A percentile compares a stretch with the other conserved stretches of the same genome.
These are phyloP conservation scores for Irpex sp. DNA, from an alignment of 1,284 basidiomycete genomes.

Conservation along the genomic window DNA sequence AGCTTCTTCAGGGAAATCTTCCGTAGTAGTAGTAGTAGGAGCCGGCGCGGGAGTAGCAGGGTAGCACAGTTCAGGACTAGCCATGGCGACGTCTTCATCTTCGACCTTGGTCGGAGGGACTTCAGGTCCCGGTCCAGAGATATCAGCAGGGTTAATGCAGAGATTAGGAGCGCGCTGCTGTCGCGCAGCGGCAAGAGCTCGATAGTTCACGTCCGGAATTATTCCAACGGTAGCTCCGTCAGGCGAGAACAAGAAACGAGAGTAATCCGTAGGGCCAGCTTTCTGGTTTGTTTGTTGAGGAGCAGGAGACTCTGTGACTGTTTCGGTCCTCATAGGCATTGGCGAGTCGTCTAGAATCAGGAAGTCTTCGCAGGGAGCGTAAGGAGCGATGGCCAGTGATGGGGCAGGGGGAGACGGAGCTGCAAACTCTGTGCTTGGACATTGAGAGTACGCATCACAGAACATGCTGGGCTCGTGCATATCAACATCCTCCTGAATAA, in stretches of 20 bases:
- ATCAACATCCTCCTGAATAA: not conserved
- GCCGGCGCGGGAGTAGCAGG: not conserved
- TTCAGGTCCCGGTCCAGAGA: slow-evolving; percentile 26
- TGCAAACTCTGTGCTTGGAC: slow-evolving; percentile 10
- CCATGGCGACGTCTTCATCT: not conserved
- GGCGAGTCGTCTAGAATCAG: slow-evolving; percentile 5
- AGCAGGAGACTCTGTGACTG: not conserved
- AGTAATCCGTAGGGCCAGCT: not conserved
- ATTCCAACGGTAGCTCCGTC: slow-evolving; percentile 28
- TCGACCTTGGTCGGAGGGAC: not conserved
- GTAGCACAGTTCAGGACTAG: not conserved
- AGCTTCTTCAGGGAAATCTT: slow-evolving; percentile 21
- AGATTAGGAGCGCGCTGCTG: slow-evolving; percentile 20
- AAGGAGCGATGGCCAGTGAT: not conserved
- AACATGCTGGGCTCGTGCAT: not conserved
- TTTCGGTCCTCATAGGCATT: not conserved
- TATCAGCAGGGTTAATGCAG: slow-evolving; percentile 46
- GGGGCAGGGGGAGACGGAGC: slow-evolving; percentile 6
- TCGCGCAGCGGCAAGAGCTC: slow-evolving; percentile 21
- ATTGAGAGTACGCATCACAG: slow-evolving; percentile 13
- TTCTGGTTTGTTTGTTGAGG: not conserved
- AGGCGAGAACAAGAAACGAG: slow-evolving; percentile 1
- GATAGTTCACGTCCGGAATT: slow-evolving; percentile 45
- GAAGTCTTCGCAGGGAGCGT: slow-evolving; percentile 8
- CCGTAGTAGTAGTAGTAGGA: not conserved